Percentiles rank a stretch among this genome's conserved stretches.
Conservation (phyloP, 495 filamentous ascomycete species). For the Neurospora tetraspora region DNA sequence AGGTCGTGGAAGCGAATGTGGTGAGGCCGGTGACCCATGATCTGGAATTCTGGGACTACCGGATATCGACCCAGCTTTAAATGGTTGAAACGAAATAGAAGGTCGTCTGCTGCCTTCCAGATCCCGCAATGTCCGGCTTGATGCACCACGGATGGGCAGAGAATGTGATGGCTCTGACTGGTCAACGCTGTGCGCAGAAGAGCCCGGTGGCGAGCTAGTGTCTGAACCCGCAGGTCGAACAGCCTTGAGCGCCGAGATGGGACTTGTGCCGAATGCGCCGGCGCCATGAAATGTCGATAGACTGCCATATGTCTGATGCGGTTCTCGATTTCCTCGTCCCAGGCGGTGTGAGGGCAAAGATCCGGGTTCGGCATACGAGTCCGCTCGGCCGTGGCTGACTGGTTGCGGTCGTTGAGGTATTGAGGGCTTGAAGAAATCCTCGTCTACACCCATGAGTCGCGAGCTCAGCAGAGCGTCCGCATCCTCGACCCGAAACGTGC, state of each 20-base stretch:
- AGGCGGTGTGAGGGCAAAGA: constrained; percentile 56
- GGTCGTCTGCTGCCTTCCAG: constrained; percentile 44
- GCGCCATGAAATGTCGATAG: constrained; percentile 86
- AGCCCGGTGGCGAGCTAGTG: constrained; percentile 52
- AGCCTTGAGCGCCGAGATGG: constrained; percentile 72
- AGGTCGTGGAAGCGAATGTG: constrained; percentile 44
- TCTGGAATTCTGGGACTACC: constrained; percentile 56
- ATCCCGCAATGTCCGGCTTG: constrained; percentile 34
- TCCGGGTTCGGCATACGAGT: constrained; percentile 50
- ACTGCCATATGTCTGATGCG: constrained; percentile 80
- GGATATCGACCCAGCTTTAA: constrained; percentile 89
- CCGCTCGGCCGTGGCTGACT: constrained; percentile 19
- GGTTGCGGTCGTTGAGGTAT: constrained; percentile 33
- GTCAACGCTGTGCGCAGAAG: constrained; percentile 44
- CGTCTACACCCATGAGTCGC: constrained; percentile 80
- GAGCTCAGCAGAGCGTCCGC: constrained; percentile 85
- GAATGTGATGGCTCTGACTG: constrained; percentile 31
- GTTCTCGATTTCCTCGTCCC: constrained; percentile 44
- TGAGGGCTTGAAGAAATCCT: constrained; percentile 74
- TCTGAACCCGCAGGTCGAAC: constrained; percentile 47
- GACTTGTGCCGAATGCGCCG: constrained; percentile 67
- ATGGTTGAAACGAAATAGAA: constrained; percentile 84
- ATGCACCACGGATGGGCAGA: constrained; percentile 29
- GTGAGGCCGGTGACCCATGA: constrained; percentile 44
- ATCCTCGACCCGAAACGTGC: constrained; percentile 84